These are phyloP conservation scores for Coemansia sp. DNA, from an alignment of 192 early-diverging fungal species.

Conservation along the genomic window DNA sequence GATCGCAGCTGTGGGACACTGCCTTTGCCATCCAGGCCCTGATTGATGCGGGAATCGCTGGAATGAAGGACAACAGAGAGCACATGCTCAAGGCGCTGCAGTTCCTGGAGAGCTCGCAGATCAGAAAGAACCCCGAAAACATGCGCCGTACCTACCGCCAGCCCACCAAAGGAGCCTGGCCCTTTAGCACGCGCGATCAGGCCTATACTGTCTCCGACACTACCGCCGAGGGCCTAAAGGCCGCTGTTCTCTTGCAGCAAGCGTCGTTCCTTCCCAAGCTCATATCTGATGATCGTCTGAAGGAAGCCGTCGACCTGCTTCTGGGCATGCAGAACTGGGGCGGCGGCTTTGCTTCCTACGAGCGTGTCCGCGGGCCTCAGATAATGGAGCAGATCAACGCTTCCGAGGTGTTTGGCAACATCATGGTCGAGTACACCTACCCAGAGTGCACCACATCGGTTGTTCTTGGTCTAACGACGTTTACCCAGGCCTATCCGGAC, in stretches of 20 bases:
- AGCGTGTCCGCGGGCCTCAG: constrained; percentile 71
- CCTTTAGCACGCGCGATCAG: constrained; percentile 91
- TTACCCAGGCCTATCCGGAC: constrained; percentile 69
- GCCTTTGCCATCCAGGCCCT: constrained; percentile 82
- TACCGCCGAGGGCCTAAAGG: constrained; percentile 88
- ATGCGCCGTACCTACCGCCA: constrained; percentile 75
- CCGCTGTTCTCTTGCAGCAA: constrained; percentile 70
- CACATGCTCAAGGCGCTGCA: constrained; percentile 64
- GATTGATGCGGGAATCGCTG: constrained; percentile 72
- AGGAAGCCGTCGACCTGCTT: constrained; percentile 86
- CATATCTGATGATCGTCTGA: constrained; percentile 67
- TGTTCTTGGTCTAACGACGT: constrained; percentile 77
- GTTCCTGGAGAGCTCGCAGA: constrained; percentile 86
- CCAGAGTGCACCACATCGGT: constrained; percentile 96
- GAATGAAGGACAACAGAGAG: constrained; percentile 64
- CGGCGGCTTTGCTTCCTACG: constrained; percentile 94
- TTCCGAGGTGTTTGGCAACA: constrained; percentile 96
- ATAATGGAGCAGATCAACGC: constrained; percentile 89
- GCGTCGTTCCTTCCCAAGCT: constrained; percentile 56
- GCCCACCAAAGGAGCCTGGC: constrained; percentile 88
- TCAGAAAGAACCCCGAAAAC: constrained; percentile 68
- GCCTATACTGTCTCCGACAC: constrained; percentile 95
- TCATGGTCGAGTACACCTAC: constrained; percentile 97
- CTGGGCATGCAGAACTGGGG: constrained; percentile 88
- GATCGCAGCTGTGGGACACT: constrained; percentile 96